Base-by-base conservation (phyloP, 805 yeast genomes). In the Yamadazyma akitaensis region DNA sequence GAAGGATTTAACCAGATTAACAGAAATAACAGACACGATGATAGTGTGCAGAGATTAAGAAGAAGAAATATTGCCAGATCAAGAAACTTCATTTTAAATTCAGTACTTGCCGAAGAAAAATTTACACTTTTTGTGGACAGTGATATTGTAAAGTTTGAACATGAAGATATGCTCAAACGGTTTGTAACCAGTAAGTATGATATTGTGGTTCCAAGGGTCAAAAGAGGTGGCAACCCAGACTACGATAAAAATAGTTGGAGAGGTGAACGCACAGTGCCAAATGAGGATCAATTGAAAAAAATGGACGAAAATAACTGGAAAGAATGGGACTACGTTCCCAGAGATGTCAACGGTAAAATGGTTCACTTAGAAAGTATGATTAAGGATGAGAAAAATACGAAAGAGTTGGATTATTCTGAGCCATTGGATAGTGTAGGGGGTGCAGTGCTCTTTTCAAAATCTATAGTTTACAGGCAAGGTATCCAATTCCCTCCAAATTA, bases 371-470 rank as follows among this genome's bases (percentile, higher is more conserved):
- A 42, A 9, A 19, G 25, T 4, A 41, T 32, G 37, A 16, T 17
- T 11, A 19, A 24, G 6, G 32, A 41, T 25, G n/a, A 21, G 11
- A 14, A 21, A 12, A 18, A 12, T 7, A 33, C 34, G 2, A 35
- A 35, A 33, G 39, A 45, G 19, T 33, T 43, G 14, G 46, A 40
- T 13, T 54, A 55, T 41, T 8, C 49, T 0, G 60, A 65, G 2
- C 56, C 57, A 26, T 50, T 77, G 19, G 80, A 76, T 50, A 74
- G 80, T 2, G 82, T 77, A 10, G 81, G 82, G 1, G 80, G 81
- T 8, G 80, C 80, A 1, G 65, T 76, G 1, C 60, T 77, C 12
- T 76, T 73, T 48, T 64, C 66, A 8, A 75, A 72, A 48, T 64
- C 75, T 9, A 58, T 66, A 9, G 57, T 77, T 2, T 73, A 67